These are phyloP conservation scores for Diaporthe citri DNA, from an alignment of 2,329 filamentous ascomycete species.

Conservation along the genomic window DNA sequence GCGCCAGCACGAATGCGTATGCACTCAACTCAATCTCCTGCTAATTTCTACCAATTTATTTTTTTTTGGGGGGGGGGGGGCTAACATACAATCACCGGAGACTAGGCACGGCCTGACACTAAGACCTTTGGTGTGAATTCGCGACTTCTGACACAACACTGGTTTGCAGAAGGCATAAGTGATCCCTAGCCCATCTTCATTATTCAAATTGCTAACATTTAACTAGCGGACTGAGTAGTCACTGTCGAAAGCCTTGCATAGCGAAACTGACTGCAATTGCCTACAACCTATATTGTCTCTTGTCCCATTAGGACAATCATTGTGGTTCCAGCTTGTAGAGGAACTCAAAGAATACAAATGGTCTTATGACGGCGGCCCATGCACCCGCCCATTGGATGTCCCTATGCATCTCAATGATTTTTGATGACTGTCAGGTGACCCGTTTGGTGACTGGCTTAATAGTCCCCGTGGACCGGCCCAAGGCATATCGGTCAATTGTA, in stretches of 20 bases:
- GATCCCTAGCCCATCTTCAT: neutral
- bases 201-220: neutral
- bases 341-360: conserved; percentile 12
- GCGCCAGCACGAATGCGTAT: neutral
- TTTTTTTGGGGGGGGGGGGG: no score
- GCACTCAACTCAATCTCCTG: neutral
- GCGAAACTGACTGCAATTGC: neutral
- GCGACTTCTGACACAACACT: neutral
- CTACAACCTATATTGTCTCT: neutral
- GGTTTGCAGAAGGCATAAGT: conserved; percentile 1
- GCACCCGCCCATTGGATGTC: neutral
- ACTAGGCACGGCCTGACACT: neutral
- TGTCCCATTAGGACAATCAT: neutral
- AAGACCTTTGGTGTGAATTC: neutral
- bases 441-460: neutral
- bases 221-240: neutral
- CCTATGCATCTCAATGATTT: neutral
- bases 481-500: neutral
- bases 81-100: neutral
- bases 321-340: neutral
- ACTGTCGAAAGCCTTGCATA: neutral
- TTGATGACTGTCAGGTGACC: neutral
- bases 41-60: neutral
- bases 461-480: neutral
- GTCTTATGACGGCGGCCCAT: conserved; percentile 1